Conservation (phyloP, 176 grass and related monocot species). For the Cocos nucifera region DNA sequence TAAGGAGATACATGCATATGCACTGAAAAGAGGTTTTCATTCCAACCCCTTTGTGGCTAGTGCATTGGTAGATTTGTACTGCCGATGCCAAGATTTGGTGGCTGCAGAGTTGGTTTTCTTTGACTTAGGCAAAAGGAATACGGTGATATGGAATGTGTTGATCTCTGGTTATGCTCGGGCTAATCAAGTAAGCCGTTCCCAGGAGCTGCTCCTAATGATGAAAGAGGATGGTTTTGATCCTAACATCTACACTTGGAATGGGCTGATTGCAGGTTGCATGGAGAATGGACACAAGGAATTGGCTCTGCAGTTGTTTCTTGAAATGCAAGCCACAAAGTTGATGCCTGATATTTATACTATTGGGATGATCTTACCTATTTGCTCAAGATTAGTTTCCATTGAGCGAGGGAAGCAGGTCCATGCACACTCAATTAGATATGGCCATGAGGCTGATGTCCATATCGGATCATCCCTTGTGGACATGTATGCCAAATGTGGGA, state of each 20-base stretch:
- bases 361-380: conserved; percentile 24
- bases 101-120: conserved; percentile 17
- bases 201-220: conserved; percentile 22
- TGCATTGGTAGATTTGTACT: conserved; percentile 23
- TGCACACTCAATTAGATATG: conserved; percentile 25
- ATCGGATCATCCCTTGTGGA: conserved; percentile 26
- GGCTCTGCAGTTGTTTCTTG: conserved; percentile 14
- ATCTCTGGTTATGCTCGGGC: conserved; percentile 16
- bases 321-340: background rate
- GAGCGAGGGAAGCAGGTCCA: conserved; percentile 28
- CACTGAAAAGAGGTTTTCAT: conserved; percentile 16
- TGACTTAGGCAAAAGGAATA: conserved; percentile 8
- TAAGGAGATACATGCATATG: conserved; percentile 22
- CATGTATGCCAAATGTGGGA: conserved; percentile 27
- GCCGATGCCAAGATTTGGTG: conserved; percentile 11
- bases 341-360: conserved; percentile 25
- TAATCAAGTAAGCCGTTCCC: conserved; percentile 4
- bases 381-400: conserved; percentile 23
- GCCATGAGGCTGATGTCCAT: conserved; percentile 24
- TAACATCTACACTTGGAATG: conserved; percentile 27
- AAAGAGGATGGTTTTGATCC: conserved; percentile 15
- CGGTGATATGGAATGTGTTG: conserved; percentile 24
- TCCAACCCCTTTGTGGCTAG: conserved; percentile 20
- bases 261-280: conserved; percentile 27
- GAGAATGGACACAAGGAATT: conserved; percentile 29